Percentiles rank a stretch among this genome's conserved stretches.
phyloP scores from a whole-genome alignment of 331 rosid species.

The Rosa hybrid region DNA sequence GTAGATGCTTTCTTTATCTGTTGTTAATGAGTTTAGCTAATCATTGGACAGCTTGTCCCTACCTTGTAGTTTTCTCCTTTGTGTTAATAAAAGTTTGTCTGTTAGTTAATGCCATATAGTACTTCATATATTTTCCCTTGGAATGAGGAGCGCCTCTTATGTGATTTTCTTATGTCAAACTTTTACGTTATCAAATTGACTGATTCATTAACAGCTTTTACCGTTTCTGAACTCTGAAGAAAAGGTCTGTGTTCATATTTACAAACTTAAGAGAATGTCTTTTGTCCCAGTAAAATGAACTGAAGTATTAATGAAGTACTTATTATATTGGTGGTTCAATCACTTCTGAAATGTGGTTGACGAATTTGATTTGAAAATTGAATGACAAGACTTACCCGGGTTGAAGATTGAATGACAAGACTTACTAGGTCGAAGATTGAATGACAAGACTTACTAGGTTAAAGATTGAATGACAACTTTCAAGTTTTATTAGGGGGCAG shows the following conservation, averaged over 20 bases:
- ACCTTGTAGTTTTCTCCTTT: not conserved
- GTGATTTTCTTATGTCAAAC: not conserved
- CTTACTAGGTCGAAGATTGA: not conserved
- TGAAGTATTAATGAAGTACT: not conserved
- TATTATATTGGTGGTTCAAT: not conserved
- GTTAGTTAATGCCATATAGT: not conserved
- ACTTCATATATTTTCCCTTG: not conserved
- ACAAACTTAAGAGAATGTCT: not conserved
- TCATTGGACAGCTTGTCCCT: not conserved
- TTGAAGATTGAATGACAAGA: not conserved
- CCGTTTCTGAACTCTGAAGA: not conserved
- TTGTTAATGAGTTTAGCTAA: not conserved
- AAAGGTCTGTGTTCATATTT: not conserved
- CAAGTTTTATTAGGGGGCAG: not conserved
- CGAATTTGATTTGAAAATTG: not conserved
- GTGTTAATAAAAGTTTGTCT: not conserved
- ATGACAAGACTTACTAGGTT: not conserved
- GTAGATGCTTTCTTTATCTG: not conserved
- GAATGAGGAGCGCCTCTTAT: not conserved
- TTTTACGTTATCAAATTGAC: not conserved
- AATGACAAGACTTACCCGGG: not conserved
- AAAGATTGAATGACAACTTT: constrained; percentile 3
- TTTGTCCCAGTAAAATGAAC: not conserved
- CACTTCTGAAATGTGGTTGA: not conserved
- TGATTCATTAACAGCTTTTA: not conserved